Evolutionary conservation across 768 basidiomycete genomes (phyloP).

Genomic region (Mycena metata): DNA sequence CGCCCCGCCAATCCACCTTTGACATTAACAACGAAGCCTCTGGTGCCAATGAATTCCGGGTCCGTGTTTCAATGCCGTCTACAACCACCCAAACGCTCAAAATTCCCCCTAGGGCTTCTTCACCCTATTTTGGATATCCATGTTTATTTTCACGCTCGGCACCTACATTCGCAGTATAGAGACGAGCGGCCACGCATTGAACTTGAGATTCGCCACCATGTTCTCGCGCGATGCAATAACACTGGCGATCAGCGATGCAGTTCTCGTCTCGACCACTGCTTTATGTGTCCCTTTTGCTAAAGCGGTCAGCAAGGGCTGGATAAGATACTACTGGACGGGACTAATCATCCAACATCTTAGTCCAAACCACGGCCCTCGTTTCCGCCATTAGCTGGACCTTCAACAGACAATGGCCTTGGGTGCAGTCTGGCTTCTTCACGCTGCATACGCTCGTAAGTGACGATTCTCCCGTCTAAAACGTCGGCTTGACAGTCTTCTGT

Average conservation of each 20-base stretch:
- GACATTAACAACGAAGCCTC: slow-evolving; percentile 84
- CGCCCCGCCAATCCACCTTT: slow-evolving; percentile 87
- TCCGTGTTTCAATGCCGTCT: slow-evolving; percentile 47
- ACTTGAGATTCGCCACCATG: slow-evolving; percentile 85
- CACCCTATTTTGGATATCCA: slow-evolving; percentile 92
- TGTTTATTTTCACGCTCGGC: slow-evolving; percentile 84
- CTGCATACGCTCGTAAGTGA: slow-evolving; percentile 81
- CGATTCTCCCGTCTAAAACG: neutral
- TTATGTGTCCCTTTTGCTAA: slow-evolving; percentile 89
- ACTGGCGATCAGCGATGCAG: slow-evolving; percentile 86
- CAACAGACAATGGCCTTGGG: slow-evolving; percentile 96
- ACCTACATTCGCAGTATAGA: slow-evolving; percentile 85
- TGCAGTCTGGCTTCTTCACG: slow-evolving; percentile 92
- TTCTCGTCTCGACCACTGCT: slow-evolving; percentile 82
- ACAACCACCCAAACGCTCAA: slow-evolving; percentile 7
- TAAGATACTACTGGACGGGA: slow-evolving; percentile 84
- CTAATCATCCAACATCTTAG: slow-evolving; percentile 82
- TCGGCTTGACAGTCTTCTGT: slow-evolving; percentile 2
- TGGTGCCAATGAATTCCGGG: slow-evolving; percentile 88
- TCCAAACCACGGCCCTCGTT: slow-evolving; percentile 82
- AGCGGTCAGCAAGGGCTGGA: slow-evolving; percentile 82
- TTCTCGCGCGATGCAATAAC: slow-evolving; percentile 88
- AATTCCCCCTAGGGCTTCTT: slow-evolving; percentile 85
- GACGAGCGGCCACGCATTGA: slow-evolving; percentile 81
- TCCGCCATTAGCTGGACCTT: slow-evolving; percentile 91